Conservation (phyloP, 805 yeast species). For the Cyberlindnera euphorbiae region DNA sequence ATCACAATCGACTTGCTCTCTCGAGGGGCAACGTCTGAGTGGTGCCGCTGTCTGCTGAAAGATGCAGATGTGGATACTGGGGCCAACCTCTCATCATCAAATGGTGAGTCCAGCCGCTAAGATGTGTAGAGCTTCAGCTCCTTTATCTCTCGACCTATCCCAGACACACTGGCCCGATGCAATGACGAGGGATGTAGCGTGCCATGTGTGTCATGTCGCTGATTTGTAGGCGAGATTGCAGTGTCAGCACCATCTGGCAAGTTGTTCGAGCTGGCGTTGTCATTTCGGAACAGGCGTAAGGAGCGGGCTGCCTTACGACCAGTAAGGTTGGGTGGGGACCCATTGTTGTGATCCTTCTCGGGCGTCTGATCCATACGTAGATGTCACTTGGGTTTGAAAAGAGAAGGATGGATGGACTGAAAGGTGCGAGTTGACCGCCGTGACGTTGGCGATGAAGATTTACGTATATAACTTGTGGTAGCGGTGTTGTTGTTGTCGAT, state of each 20-base stretch:
- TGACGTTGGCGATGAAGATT: no score
- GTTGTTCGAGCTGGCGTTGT: conserved; percentile 20
- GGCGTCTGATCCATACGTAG: conserved; percentile 7
- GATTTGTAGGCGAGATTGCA: conserved; percentile 5
- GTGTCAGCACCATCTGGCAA: conserved; percentile 6
- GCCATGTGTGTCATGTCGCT: conserved; percentile 5
- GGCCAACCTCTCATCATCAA: conserved; percentile 10
- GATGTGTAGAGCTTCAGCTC: conserved; percentile 8
- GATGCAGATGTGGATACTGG: background rate
- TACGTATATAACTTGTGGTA: no score
- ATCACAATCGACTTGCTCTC: conserved; percentile 3
- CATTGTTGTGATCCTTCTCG: conserved; percentile 5
- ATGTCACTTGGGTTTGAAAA: no score
- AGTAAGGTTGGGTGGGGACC: conserved; percentile 25
- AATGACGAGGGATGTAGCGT: background rate
- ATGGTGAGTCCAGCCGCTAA: conserved; percentile 9
- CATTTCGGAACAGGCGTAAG: conserved; percentile 45
- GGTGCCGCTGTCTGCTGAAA: conserved; percentile 7
- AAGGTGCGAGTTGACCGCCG: background rate
- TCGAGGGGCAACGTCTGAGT: conserved; percentile 3
- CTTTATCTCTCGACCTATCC: conserved; percentile 4
- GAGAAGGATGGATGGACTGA: no score
- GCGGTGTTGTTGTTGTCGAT: no score
- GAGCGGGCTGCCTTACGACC: conserved; percentile 59
- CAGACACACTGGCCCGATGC: conserved; percentile 10